These are phyloP conservation scores for Cordyceps farinosa DNA, from an alignment of 2,329 filamentous ascomycete species.

Conservation along the genomic window DNA sequence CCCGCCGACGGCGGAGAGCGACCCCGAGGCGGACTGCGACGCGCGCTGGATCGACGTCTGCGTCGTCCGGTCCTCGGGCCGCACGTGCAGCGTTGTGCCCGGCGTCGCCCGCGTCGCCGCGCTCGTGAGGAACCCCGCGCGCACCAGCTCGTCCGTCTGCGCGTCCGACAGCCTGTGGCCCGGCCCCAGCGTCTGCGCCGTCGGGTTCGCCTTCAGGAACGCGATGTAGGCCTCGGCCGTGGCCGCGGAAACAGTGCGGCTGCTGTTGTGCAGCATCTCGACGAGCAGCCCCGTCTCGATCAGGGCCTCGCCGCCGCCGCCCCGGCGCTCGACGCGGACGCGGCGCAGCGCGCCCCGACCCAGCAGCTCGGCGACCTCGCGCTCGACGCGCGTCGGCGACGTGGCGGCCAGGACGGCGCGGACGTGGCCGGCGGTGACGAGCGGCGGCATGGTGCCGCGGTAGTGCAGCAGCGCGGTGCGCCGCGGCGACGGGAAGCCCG, in stretches of 20 bases:
- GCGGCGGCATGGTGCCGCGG: constrained; percentile 55
- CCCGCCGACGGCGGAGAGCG: constrained; percentile 65
- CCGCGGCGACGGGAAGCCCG: constrained; percentile 61
- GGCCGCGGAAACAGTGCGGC: constrained; percentile 35
- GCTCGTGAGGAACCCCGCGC: constrained; percentile 64
- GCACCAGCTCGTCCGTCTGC: constrained; percentile 57
- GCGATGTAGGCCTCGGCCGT: constrained; percentile 49
- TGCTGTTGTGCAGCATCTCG: constrained; percentile 35
- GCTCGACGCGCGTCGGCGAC: constrained; percentile 62
- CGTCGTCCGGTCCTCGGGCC: constrained; percentile 52
- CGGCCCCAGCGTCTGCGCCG: constrained; percentile 30
- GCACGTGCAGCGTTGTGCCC: constrained; percentile 39
- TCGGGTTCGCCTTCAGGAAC: constrained; percentile 50
- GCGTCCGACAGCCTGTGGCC: constrained; percentile 35
- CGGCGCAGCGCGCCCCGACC: constrained; percentile 55
- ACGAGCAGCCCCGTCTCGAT: constrained; percentile 57
- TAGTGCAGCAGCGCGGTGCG: constrained; percentile 63
- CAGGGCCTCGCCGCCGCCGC: constrained; percentile 61
- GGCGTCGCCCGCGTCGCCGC: constrained; percentile 27
- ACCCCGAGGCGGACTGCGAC: constrained; percentile 64
- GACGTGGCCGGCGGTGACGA: constrained; percentile 64
- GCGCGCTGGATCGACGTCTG: constrained; percentile 60
- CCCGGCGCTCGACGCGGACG: constrained; percentile 60
- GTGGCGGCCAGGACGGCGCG: constrained; percentile 51
- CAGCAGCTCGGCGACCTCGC: constrained; percentile 61